Evolutionary conservation across 2,329 filamentous ascomycete species (phyloP).

Genomic region (Cephalotrichum gorgonifer): DNA sequence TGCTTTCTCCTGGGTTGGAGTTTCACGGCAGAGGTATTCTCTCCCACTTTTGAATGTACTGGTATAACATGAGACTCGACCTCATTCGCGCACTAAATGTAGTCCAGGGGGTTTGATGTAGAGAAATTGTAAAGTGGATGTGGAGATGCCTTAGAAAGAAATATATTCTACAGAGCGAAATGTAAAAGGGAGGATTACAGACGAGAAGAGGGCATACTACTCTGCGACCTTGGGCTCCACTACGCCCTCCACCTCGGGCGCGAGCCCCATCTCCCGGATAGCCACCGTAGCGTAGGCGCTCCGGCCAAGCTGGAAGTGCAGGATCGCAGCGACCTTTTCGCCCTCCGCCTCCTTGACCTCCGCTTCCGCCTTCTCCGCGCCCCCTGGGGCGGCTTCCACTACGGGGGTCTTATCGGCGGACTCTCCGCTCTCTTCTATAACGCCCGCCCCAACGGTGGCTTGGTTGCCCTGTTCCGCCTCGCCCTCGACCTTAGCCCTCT

Average conservation of each 20-base stretch:
- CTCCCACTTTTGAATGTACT: no score
- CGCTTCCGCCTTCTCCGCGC: constrained; percentile 15
- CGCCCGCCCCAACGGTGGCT: constrained; percentile 2
- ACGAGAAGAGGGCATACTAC: no score
- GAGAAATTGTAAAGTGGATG: no score
- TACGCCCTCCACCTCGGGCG: constrained; percentile 12
- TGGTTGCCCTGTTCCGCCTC: no score
- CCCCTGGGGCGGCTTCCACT: constrained; percentile 6
- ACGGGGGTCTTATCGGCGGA: constrained; percentile 15
- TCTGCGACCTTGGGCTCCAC: not conserved
- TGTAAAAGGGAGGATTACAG: no score
- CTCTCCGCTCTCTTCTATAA: constrained; percentile 5
- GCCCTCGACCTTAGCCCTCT: constrained; percentile 10
- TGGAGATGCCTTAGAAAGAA: no score
- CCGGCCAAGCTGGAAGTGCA: constrained; percentile 67
- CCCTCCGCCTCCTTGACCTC: constrained; percentile 9
- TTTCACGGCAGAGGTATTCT: no score
- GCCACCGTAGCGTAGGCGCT: constrained; percentile 83
- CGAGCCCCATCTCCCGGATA: constrained; percentile 63
- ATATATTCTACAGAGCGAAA: no score
- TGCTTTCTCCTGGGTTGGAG: no score
- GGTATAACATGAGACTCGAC: no score
- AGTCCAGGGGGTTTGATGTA: no score
- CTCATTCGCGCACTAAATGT: no score
- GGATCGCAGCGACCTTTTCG: constrained; percentile 53